These are phyloP conservation scores for Thraustotheca clavata DNA, from an alignment of 352 stramenopile genomes.

Conservation along the genomic window DNA sequence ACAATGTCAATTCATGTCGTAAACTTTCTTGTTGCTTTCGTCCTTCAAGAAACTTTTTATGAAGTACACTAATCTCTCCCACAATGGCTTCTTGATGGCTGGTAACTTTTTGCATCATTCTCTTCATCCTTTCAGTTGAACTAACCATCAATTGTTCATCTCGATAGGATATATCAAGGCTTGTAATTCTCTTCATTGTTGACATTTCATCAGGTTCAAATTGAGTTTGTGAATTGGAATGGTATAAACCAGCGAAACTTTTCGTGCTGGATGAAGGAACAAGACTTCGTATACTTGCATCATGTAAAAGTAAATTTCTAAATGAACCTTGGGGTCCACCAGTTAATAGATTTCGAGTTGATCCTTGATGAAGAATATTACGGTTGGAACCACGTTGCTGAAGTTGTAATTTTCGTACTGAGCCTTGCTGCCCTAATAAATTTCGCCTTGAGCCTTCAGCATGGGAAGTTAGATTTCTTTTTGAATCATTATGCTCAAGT, in stretches of 20 bases:
- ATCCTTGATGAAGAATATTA: no score
- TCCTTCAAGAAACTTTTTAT: not conserved
- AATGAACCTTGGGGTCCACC: no score
- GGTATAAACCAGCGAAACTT: not conserved
- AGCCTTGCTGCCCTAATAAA: no score
- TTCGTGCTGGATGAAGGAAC: no score
- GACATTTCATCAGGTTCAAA: not conserved
- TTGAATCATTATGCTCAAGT: no score
- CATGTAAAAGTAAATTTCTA: no score
- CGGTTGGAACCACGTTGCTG: no score
- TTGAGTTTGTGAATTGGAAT: not conserved
- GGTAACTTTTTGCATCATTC: not conserved
- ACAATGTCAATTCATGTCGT: not conserved
- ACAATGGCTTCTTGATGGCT: constrained; percentile 3
- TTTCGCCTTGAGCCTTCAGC: no score
- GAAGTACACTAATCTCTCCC: not conserved
- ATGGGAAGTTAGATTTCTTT: no score
- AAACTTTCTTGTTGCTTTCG: not conserved
- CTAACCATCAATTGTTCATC: not conserved
- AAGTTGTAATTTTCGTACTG: no score
- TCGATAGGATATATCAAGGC: not conserved
- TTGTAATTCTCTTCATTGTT: not conserved
- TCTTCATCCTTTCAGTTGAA: not conserved
- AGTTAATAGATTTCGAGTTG: no score
- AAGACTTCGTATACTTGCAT: no score